These are phyloP conservation scores for Yamadazyma sp. DNA, from an alignment of 1,139 yeast species.

Conservation along the genomic window DNA sequence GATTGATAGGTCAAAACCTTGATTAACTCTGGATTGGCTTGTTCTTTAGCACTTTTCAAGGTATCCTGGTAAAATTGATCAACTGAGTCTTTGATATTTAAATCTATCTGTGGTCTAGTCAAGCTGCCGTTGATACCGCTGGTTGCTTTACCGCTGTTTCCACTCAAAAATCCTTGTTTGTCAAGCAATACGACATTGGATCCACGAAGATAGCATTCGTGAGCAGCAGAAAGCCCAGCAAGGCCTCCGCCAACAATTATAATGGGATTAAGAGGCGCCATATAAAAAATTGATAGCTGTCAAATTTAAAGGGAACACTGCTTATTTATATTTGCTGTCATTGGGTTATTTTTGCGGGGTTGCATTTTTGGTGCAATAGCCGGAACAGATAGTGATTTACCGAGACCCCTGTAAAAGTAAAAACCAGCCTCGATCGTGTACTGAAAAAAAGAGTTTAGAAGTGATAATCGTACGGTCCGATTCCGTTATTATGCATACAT, in stretches of 20 bases:
- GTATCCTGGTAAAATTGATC: constrained; percentile 67
- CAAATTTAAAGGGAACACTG: neutral
- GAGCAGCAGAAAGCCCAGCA: constrained; percentile 79
- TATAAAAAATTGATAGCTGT: neutral
- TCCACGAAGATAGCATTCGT: constrained; percentile 58
- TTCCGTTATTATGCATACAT: no score
- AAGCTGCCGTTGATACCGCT: constrained; percentile 80
- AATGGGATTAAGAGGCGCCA: constrained; percentile 39
- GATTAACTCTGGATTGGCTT: constrained; percentile 57
- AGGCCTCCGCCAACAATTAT: constrained; percentile 79
- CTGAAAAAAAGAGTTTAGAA: no score
- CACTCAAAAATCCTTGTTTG: constrained; percentile 66
- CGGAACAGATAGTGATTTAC: no score
- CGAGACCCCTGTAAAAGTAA: no score
- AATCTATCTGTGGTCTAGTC: constrained; percentile 57
- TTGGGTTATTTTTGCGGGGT: constrained; percentile 4
- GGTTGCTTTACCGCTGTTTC: constrained; percentile 80
- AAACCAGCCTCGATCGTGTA: no score
- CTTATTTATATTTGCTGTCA: constrained; percentile 2
- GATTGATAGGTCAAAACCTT: constrained; percentile 53
- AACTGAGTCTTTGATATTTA: constrained; percentile 54
- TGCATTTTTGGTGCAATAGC: neutral
- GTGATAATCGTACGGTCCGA: no score
- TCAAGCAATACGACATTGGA: constrained; percentile 61
- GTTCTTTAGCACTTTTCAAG: constrained; percentile 59